phyloP scores from a whole-genome alignment of 2,329 filamentous ascomycete genomes.

The Pezicula neosporulosa region DNA sequence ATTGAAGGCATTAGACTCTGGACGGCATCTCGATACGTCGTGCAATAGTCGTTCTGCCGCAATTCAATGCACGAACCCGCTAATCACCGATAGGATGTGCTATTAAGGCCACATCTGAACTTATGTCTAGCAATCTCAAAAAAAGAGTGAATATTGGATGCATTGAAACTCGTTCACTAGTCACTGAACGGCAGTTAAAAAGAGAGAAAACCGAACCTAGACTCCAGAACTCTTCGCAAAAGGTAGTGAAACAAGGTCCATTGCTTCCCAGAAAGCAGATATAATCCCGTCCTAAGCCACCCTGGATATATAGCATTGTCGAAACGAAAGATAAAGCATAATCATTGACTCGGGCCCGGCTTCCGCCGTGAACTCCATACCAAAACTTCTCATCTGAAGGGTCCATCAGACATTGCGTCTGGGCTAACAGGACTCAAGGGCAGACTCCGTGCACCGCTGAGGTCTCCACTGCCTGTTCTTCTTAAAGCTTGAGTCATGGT shows the following conservation, averaged over 20 bases:
- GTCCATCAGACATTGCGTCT: slow-evolving; percentile 22
- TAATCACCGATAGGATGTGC: no score
- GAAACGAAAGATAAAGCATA: slow-evolving; percentile 5
- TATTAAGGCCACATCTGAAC: no score
- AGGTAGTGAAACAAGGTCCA: neutral
- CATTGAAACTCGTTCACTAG: no score
- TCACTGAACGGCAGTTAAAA: no score
- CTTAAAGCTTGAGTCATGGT: slow-evolving; percentile 89
- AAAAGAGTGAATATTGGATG: no score
- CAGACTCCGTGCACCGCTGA: slow-evolving; percentile 54
- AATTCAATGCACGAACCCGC: no score
- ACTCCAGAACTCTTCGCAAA: neutral
- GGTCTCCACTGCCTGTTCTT: slow-evolving; percentile 79
- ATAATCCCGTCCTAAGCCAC: neutral
- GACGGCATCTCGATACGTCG: no score
- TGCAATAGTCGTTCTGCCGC: no score
- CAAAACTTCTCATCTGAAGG: slow-evolving; percentile 14
- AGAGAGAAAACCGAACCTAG: neutral
- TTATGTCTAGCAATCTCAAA: no score
- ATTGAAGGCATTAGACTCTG: no score
- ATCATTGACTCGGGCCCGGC: slow-evolving; percentile 17
- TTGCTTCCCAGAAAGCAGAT: slow-evolving; percentile 5
- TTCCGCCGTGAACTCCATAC: neutral
- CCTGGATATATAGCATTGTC: slow-evolving; percentile 21
- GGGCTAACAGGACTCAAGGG: slow-evolving; percentile 55